A percentile compares a stretch with the other conserved stretches of the same genome.
These are phyloP conservation scores for Ceratobasidium sp. DNA, from an alignment of 1,284 basidiomycete species.

Conservation along the genomic window DNA sequence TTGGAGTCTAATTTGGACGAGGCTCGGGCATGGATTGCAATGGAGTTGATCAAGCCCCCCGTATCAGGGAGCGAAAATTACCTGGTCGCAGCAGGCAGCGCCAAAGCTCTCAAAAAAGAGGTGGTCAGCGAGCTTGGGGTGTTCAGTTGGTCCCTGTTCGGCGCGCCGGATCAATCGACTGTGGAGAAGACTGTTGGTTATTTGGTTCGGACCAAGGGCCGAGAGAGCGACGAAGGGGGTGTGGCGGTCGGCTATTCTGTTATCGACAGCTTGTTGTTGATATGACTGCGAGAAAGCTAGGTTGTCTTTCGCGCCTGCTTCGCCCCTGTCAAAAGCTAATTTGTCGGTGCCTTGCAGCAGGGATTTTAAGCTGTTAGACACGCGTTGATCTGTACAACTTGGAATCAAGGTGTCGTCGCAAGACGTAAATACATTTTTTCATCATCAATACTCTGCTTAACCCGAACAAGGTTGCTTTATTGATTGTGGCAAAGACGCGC, in stretches of 20 bases:
- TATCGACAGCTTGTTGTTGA: constrained; percentile 83
- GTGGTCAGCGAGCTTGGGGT: constrained; percentile 94
- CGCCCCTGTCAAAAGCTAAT: neutral
- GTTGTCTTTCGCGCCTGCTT: neutral
- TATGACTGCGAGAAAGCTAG: constrained; percentile 55
- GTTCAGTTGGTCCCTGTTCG: constrained; percentile 91
- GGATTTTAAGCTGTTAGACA: too few species aligned
- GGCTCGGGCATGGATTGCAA: constrained; percentile 90
- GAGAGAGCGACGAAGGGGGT: constrained; percentile 94
- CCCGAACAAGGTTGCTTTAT: neutral
- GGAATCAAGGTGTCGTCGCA: too few species aligned
- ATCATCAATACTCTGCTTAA: neutral
- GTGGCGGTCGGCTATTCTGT: constrained; percentile 94
- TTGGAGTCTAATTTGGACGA: constrained; percentile 66
- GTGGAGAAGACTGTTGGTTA: constrained; percentile 83
- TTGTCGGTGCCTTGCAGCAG: too few species aligned
- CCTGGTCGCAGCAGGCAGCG: constrained; percentile 74
- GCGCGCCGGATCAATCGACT: constrained; percentile 56
- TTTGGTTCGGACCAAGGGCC: constrained; percentile 92
- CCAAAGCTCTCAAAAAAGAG: constrained; percentile 68
- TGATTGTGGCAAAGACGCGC: neutral
- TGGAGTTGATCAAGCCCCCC: constrained; percentile 91
- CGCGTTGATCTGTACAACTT: too few species aligned
- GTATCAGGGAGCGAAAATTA: constrained; percentile 71
- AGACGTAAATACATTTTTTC: too few species aligned